Conservation (phyloP, 352 stramenopile species). For the Thalassiosira mediterranea region DNA sequence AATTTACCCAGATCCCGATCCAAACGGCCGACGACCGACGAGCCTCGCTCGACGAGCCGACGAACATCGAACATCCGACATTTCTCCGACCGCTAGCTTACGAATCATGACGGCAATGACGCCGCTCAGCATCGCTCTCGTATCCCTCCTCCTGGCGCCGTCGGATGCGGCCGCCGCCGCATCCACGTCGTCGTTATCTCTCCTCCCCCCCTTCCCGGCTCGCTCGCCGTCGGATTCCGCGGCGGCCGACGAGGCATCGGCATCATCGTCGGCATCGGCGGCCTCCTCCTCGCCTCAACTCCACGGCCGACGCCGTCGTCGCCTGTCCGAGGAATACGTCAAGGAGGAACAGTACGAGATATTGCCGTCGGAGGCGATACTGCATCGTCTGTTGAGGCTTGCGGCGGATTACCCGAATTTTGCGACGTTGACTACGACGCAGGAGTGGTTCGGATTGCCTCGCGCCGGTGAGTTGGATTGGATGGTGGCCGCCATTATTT, state of each 20-base stretch:
- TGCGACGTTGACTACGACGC: slow-evolving; percentile 66
- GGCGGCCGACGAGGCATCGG: neutral
- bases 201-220: neutral
- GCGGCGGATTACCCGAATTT: slow-evolving; percentile 65
- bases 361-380: slow-evolving; percentile 36
- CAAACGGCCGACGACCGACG: too few relatives aligned
- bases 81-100: too few relatives aligned
- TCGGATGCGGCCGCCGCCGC: too few relatives aligned
- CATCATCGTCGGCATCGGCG: neutral
- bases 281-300: neutral
- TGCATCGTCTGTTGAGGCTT: slow-evolving; percentile 52
- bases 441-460: slow-evolving; percentile 76
- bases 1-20: too few relatives aligned
- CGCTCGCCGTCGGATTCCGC: neutral
- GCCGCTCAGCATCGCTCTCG: too few relatives aligned
- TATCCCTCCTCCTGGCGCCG: too few relatives aligned
- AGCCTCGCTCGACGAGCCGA: too few relatives aligned
- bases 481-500: too few relatives aligned
- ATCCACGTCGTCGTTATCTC: neutral
- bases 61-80: too few relatives aligned
- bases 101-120: too few relatives aligned
- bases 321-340: neutral
- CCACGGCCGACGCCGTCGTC: slow-evolving; percentile 1
- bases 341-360: slow-evolving; percentile 54
- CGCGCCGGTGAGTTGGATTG: slow-evolving; percentile 53